Percentiles rank a stretch among this genome's conserved stretches.
Conservation (phyloP, 1,284 basidiomycete genomes). For the Sporisorium scitamineum region DNA sequence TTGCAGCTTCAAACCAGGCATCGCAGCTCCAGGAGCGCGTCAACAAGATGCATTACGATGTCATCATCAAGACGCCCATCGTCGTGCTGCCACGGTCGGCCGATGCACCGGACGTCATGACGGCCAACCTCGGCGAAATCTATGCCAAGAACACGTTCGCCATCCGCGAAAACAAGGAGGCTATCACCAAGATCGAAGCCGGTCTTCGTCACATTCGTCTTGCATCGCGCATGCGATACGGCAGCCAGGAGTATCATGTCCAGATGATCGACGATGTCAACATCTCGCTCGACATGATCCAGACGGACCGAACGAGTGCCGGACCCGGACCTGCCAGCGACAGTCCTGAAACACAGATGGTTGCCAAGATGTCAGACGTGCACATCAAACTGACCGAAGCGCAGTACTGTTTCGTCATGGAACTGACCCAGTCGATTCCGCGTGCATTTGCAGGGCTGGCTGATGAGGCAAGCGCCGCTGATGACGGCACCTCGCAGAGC, state of each 20-base stretch:
- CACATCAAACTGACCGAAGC: slow-evolving; percentile 87
- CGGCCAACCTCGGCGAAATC: slow-evolving; percentile 90
- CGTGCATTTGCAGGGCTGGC: slow-evolving; percentile 73
- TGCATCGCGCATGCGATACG: slow-evolving; percentile 56
- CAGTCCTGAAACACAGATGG: slow-evolving; percentile 70
- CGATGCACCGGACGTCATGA: slow-evolving; percentile 78
- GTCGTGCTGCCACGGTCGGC: slow-evolving; percentile 86
- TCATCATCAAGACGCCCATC: slow-evolving; percentile 92
- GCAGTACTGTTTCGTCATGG: slow-evolving; percentile 86
- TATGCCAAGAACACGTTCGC: slow-evolving; percentile 82
- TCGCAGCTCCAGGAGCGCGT: slow-evolving; percentile 74
- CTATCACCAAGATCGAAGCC: slow-evolving; percentile 75
- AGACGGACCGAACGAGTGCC: slow-evolving; percentile 69
- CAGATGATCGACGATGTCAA: slow-evolving; percentile 95
- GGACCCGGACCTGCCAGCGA: slow-evolving; percentile 65
- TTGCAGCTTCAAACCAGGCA: slow-evolving; percentile 90
- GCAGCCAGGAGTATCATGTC: slow-evolving; percentile 57
- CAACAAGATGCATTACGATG: slow-evolving; percentile 86
- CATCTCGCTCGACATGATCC: slow-evolving; percentile 79
- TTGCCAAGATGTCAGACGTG: slow-evolving; percentile 87
- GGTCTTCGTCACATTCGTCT: slow-evolving; percentile 88
- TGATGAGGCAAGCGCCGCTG: slow-evolving; percentile 65
- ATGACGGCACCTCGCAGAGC: slow-evolving; percentile 23
- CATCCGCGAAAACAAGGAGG: slow-evolving; percentile 68
- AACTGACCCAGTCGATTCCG: slow-evolving; percentile 80